Evolutionary conservation across 805 yeast genomes (phyloP).

Genomic region (Saccharomycopsis fibuligera): DNA sequence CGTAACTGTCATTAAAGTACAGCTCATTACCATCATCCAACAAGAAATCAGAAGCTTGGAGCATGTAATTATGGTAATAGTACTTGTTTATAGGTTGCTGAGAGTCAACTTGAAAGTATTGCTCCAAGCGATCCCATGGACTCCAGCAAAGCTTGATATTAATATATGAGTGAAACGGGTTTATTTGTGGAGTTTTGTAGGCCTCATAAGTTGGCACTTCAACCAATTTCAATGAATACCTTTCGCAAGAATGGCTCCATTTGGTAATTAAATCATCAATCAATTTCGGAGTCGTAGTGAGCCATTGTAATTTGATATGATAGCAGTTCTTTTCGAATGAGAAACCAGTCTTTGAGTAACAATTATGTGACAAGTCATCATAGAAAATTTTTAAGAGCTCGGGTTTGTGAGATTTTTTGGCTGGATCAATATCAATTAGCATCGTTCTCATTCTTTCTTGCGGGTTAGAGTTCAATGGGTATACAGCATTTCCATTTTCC

Average conservation of each 20-base stretch:
- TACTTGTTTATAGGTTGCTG: slow-evolving; percentile 40
- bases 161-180: slow-evolving; percentile 86
- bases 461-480: background rate
- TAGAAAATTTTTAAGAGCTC: slow-evolving; percentile 81
- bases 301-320: slow-evolving; percentile 89
- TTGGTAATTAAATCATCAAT: slow-evolving; percentile 71
- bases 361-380: slow-evolving; percentile 50
- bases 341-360: slow-evolving; percentile 72
- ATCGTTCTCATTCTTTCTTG: slow-evolving; percentile 57
- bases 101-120: slow-evolving; percentile 31
- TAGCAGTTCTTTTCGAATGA: slow-evolving; percentile 49
- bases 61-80: slow-evolving; percentile 71
- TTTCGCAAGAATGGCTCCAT: slow-evolving; percentile 78
- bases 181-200: slow-evolving; percentile 62
- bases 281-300: slow-evolving; percentile 78
- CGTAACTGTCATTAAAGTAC: background rate
- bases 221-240: slow-evolving; percentile 60
- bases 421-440: slow-evolving; percentile 69
- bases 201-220: slow-evolving; percentile 21
- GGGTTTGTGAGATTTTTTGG: slow-evolving; percentile 61
- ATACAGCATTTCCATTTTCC: background rate
- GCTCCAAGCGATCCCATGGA: slow-evolving; percentile 46
- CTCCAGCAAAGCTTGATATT: slow-evolving; percentile 58
- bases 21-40: slow-evolving; percentile 67
- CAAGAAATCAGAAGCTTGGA: slow-evolving; percentile 66